Base-by-base conservation (phyloP, 805 yeast genomes). In the Starmerella bacillaris region DNA sequence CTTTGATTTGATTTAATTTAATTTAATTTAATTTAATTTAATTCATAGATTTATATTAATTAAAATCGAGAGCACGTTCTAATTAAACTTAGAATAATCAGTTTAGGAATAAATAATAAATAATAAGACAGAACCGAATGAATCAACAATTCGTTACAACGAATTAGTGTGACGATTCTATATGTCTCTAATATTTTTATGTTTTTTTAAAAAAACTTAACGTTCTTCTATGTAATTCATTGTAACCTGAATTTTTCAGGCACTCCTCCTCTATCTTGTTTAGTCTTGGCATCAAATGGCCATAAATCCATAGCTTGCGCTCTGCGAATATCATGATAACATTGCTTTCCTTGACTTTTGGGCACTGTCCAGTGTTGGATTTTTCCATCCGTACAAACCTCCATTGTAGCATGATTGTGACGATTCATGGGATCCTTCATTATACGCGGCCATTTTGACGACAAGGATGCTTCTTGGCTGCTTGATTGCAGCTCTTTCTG, bases 301-400 rank as follows among this genome's bases (percentile, higher is more conserved):
- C 96, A 89, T 35, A 74, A 56, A 52, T 89, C 98, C 17, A 94
- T 94, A 50, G 69, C 68, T n/a, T 55, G 56, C 0, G 80, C 70
- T 53, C 89, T 86, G 37, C 95, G 65, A 0, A 94, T 94, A 59
- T 89, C 96, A 50, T 79, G 92, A 46, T 80, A 89, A 2, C 63
- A 70, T 41, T 70, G 76, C 41, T 71, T 70, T 4, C 80, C 78
- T 36, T 68, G 63, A 15, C 92, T 72, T 51, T 74, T 78, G 0
- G 95, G 76, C 2, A 89, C 68, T 12, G 74, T 74, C 94, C 95
- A 83, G 39, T 74, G 72, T 56, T 86, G 95, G 29, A 86, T 56
- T 31, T 67, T 65, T 1, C 94, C 94, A 0, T 84, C 68, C 1
- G 80, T 71, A 60, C 94, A 82, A 2, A 83, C 67, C 43, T 73